Conservation (phyloP, 345 rosid genomes). For the Eutrema yunnanense region DNA sequence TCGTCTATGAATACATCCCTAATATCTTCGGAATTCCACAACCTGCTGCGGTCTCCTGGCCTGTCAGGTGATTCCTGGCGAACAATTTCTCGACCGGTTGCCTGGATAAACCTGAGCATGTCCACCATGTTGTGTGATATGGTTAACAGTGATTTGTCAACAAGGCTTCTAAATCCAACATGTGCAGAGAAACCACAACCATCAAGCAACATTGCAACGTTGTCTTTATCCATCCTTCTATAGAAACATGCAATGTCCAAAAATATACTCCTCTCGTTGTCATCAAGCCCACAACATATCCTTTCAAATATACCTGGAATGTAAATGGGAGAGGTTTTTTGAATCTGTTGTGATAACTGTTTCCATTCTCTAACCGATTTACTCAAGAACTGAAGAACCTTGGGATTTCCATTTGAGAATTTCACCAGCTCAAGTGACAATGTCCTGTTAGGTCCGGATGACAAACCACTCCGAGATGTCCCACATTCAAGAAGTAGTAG, state of each 20-base stretch:
- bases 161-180: slow-evolving; percentile 29
- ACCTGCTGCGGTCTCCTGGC: slow-evolving; percentile 26
- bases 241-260: slow-evolving; percentile 40
- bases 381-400: slow-evolving; percentile 12
- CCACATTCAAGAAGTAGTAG: neutral
- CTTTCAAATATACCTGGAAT: slow-evolving; percentile 20
- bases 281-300: slow-evolving; percentile 31
- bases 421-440: slow-evolving; percentile 5
- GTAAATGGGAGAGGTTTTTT: neutral
- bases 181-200: slow-evolving; percentile 29
- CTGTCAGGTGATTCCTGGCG: slow-evolving; percentile 7
- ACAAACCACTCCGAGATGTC: neutral
- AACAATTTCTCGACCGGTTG: slow-evolving; percentile 29
- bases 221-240: slow-evolving; percentile 14
- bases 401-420: slow-evolving; percentile 26
- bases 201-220: slow-evolving; percentile 24
- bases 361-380: neutral
- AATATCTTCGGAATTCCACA: slow-evolving; percentile 14
- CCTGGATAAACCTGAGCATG: slow-evolving; percentile 28
- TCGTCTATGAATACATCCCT: neutral
- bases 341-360: neutral
- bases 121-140: slow-evolving; percentile 3
- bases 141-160: slow-evolving; percentile 28
- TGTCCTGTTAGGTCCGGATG: neutral
- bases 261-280: slow-evolving; percentile 26